Evolutionary conservation across 805 yeast genomes (phyloP), one percentile per base, ranked within the genome.

Genomic region (Zygoascus flipseniorum): DNA sequence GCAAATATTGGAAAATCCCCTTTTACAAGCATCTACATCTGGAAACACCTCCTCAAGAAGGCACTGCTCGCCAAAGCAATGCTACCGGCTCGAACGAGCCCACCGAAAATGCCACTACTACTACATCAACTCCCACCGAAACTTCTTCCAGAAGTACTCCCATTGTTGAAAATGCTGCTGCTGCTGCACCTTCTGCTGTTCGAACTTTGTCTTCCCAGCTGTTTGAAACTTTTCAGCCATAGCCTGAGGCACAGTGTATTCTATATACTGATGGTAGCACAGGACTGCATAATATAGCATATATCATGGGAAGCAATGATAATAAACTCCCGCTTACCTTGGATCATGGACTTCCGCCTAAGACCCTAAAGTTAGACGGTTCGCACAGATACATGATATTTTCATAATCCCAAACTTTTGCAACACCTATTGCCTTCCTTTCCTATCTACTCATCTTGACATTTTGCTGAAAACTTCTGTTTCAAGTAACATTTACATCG

Each of bases 1-100:
- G 75, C 2, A 70, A 66, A 47, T 52, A 56, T 18, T 73, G 75
- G 73, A 63, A 76, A 56, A 50, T 73, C 19, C 75, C 76, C 6
- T 48, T 54, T 32, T 58, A 52, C 47, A 23, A 45, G 16, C n/a
- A 44, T 11, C 19, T 50, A 31, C 43, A 39, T 35, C 20, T 43
- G 42, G 48, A 50, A 31, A 10, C 44, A 3, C 26, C 44, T 4
- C 26, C 20, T 4, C 44, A 18, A 11, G 26, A 16, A 11, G 44
- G 44, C 20, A 42, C 44, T 42, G 44, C 20, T 10, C 44, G 26
- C 5, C 44, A 8, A 14, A 42, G 13, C 20, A 42, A 4, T 42
- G 11, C 44, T 42, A 6, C 6, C 6, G 39, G 39, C 8, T 35
- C 39, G 5, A 23, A 23, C 28, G 28, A 23, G 6, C 28, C 28